Evolutionary conservation across 108 stramenopile genomes (phyloP).

Genomic region (Aurantiochytrium sp.): DNA sequence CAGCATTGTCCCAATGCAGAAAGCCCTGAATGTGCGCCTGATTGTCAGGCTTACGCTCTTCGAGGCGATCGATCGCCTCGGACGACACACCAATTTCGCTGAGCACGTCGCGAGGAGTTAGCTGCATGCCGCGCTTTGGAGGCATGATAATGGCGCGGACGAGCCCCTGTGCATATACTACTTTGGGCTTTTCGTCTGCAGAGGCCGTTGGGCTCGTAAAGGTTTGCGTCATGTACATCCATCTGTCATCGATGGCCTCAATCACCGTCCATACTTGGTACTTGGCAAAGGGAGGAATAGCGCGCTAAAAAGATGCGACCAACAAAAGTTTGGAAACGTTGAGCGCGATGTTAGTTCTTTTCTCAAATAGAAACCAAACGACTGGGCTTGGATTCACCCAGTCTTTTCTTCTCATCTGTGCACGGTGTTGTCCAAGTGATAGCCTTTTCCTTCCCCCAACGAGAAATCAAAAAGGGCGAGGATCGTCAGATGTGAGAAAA

Average conservation of each 20-base stretch:
- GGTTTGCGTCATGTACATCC: slow-evolving; percentile 15
- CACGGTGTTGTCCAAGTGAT: too few species aligned
- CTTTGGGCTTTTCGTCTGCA: not conserved
- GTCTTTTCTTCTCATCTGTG: too few species aligned
- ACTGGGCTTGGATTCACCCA: too few species aligned
- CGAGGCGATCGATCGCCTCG: not conserved
- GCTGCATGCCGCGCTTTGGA: not conserved
- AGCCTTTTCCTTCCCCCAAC: too few species aligned
- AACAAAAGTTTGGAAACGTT: not conserved
- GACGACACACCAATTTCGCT: not conserved
- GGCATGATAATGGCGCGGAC: slow-evolving; percentile 13
- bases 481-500: not conserved
- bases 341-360: too few species aligned
- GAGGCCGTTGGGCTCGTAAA: not conserved
- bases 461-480: too few species aligned
- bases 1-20: not conserved
- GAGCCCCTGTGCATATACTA: not conserved
- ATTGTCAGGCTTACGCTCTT: not conserved
- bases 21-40: not conserved
- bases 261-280: not conserved
- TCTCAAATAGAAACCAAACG: too few species aligned
- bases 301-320: not conserved
- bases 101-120: not conserved
- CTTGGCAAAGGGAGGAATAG: slow-evolving; percentile 5
- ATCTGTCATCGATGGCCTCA: not conserved